Evolutionary conservation across 192 early-diverging fungal genomes (phyloP), one percentile per base, ranked within the genome.

Genomic region (Coemansia sp.): DNA sequence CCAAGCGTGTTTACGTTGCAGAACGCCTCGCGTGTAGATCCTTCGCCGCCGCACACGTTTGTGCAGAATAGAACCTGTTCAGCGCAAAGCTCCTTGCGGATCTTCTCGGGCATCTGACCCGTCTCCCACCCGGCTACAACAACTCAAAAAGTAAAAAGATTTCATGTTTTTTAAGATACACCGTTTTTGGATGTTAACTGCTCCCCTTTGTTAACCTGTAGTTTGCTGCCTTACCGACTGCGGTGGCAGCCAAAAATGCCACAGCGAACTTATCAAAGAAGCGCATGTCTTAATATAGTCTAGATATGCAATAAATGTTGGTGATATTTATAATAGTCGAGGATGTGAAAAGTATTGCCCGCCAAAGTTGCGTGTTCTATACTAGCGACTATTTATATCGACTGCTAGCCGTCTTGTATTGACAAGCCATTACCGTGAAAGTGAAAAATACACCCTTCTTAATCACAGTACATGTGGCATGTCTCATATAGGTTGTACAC

Each of bases 41-140:
- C 70, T 18, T 84, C 76, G 65, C 81, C 81, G 38, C 81, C 81
- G 41, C 81, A 84, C 40, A 84, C 71, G 68, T 84, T 84, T 36
- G 76, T 78, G 74, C 81, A 84, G 66, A 73, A 84, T 29, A 84
- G 66, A 5, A 84, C 81, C 38, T 84, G 81, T 74, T 84, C 81
- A 13, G 76, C 76, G 34, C 81, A 84, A 27, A 84, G 74, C 74
- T 84, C 81, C 62, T 79, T 79, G 81, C 81, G 81, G 29, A 76
- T 62, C 74, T 84, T 84, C 31, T 84, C 81, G 41, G 71, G 60
- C 81, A 84, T 79, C 66, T 76, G 76, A 40, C 64, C 62, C 15
- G 81, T 68, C 33, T 84, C 81, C 81, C 81, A 84, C 20, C 55
- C 46, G 10, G 64, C 81, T 83, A 83, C 58, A 64, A 27, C 22